phyloP scores from a whole-genome alignment of 345 rosid species.

The Corchorus olitorius region DNA sequence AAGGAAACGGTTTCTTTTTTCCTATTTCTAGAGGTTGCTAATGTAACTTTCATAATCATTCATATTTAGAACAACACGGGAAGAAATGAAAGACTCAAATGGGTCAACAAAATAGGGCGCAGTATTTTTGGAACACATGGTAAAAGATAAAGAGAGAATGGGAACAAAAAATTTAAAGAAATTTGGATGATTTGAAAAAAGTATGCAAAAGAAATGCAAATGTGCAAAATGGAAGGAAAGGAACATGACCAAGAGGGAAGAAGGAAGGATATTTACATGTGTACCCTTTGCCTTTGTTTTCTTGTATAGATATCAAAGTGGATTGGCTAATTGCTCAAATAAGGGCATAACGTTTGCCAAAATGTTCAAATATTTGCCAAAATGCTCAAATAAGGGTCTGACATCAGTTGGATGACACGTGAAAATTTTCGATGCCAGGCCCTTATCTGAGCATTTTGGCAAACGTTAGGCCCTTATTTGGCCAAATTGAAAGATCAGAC shows the following conservation, averaged over 20 bases:
- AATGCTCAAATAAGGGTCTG: too few relatives aligned
- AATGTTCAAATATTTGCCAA: too few relatives aligned
- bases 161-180: background rate
- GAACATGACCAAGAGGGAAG: background rate
- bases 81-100: background rate
- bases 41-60: background rate
- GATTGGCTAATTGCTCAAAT: too few relatives aligned
- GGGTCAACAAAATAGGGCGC: constrained; percentile 3
- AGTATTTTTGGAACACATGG: background rate
- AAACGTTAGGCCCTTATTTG: too few relatives aligned
- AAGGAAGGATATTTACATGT: too few relatives aligned
- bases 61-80: background rate
- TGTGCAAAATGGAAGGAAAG: background rate
- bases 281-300: too few relatives aligned
- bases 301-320: background rate
- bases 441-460: too few relatives aligned
- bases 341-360: too few relatives aligned
- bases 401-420: too few relatives aligned
- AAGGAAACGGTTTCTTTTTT: background rate
- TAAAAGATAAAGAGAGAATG: background rate
- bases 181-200: background rate
- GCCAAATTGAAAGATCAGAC: too few relatives aligned
- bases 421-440: too few relatives aligned
- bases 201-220: background rate
- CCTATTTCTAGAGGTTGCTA: background rate